These are phyloP conservation scores for Dovyalis caffra DNA, from an alignment of 345 rosid genomes.

Conservation along the genomic window DNA sequence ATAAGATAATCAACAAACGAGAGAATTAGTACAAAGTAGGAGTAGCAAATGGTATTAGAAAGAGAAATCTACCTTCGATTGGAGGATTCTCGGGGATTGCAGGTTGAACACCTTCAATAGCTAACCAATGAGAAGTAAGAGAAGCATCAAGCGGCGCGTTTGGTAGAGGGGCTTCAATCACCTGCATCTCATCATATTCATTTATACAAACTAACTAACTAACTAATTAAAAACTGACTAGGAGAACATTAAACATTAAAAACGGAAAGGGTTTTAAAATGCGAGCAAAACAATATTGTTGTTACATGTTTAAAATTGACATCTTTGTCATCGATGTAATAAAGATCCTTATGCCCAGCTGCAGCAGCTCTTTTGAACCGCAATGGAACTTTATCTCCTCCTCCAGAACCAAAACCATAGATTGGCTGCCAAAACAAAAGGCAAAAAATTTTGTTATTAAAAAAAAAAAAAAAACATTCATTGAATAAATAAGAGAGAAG, in stretches of 20 bases:
- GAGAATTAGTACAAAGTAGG: not conserved
- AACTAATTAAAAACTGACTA: too few species aligned
- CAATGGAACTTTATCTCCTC: constrained; percentile 26
- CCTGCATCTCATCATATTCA: constrained; percentile 33
- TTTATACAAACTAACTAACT: not conserved
- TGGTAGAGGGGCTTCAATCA: constrained; percentile 62
- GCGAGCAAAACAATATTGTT: not conserved
- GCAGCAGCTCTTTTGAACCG: constrained; percentile 57
- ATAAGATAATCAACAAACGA: not conserved
- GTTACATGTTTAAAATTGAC: constrained; percentile 74
- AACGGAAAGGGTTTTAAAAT: too few species aligned
- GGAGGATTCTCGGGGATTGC: constrained; percentile 69
- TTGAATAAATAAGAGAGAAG: not conserved
- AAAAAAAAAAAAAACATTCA: not conserved
- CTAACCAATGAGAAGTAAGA: constrained; percentile 69
- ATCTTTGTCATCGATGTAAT: constrained; percentile 68
- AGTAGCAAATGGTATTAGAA: not conserved
- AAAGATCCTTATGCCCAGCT: constrained; percentile 68
- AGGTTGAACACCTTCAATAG: constrained; percentile 91
- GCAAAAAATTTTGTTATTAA: too few species aligned
- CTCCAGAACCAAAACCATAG: constrained; percentile 61
- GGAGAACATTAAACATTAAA: not conserved
- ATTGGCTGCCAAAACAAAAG: constrained; percentile 43
- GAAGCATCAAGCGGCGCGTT: constrained; percentile 58
- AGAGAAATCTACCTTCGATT: constrained; percentile 47